Conservation (phyloP, 2,329 filamentous ascomycete genomes). For the Gnomoniopsis smithogilvyi region DNA sequence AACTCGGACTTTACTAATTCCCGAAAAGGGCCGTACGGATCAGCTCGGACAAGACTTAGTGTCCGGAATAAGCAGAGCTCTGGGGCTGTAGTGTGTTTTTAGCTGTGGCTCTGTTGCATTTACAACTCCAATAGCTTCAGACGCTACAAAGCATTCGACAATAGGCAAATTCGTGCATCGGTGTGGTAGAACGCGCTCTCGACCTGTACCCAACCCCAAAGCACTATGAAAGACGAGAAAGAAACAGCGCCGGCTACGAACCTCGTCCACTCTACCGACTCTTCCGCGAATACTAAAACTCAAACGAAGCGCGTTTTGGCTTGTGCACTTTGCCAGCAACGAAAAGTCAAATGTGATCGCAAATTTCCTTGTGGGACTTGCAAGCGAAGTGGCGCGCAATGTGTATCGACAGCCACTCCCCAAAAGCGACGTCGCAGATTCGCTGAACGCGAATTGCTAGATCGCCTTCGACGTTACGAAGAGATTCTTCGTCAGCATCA, state of each 20-base stretch:
- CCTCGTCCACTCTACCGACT: not conserved
- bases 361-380: constrained; percentile 57
- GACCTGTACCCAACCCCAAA: not conserved
- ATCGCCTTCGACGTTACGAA: constrained; percentile 56
- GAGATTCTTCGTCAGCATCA: constrained; percentile 50
- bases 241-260: not conserved
- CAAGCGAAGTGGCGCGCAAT: constrained; percentile 39
- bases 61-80: not conserved
- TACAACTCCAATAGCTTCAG: not conserved
- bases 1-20: not conserved
- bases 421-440: constrained; percentile 41
- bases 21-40: not conserved
- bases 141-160: not conserved
- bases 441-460: constrained; percentile 56
- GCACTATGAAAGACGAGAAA: not conserved
- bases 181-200: not conserved
- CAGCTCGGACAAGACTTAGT: not conserved
- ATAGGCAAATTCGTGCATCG: too few relatives aligned
- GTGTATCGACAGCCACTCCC: constrained; percentile 36
- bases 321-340: constrained; percentile 62
- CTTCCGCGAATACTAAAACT: not conserved
- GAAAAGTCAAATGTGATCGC: constrained; percentile 62
- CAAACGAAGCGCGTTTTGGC: constrained; percentile 28
- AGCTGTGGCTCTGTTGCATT: not conserved
- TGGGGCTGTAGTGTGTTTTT: not conserved